Base-by-base conservation (phyloP, 2,329 filamentous ascomycete genomes). In the Rhynchosporium secalis region DNA sequence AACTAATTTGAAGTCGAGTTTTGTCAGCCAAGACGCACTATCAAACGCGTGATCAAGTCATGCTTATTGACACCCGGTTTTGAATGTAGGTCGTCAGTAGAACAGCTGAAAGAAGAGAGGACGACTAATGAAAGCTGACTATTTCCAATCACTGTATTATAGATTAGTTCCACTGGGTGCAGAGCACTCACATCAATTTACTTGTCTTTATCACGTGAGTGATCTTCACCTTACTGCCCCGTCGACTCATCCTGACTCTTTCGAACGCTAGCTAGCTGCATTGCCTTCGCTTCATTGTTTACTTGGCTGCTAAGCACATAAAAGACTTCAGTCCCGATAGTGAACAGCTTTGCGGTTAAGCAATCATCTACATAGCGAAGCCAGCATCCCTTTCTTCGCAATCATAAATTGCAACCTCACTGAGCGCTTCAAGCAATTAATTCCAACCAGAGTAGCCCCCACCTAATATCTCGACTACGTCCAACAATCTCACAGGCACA, bases 211-310 rank as follows among this genome's bases (percentile, higher is more conserved):
- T 12, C 4, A 7, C 33, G n/a, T 38, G 33, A 20, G 20, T 20
- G 20, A 20, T 20, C 20, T 20, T 20, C 20, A 20, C 20, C 20
- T 20, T 33, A 41, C 36, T 28, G 36, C 36, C 36, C 40, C 36
- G 15, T 54, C 51, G 51, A 54, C 51, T 54, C 51, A 54, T 54
- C n/a, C 36, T 54, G 51, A 54, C 33, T 54, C 51, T 54, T 54
- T 12, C 33, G 6, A 10, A 36, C 20, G 20, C 20, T 20, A 20
- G 20, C 20, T 20, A 36, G 33, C 33, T 10, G 9, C 33, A 10
- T 36, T 10, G 33, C 5, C 9, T 1, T 36, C 33, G 9, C 33
- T 10, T 10, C 33, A 36, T 36, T 36, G 33, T 36, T 36, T 5
- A 36, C 33, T 36, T 10, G 33, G 33, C 33, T 36, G 9, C 9